Evolutionary conservation across 106 monocot genomes (phyloP).

Genomic region (Acanthochlamys bracteata): DNA sequence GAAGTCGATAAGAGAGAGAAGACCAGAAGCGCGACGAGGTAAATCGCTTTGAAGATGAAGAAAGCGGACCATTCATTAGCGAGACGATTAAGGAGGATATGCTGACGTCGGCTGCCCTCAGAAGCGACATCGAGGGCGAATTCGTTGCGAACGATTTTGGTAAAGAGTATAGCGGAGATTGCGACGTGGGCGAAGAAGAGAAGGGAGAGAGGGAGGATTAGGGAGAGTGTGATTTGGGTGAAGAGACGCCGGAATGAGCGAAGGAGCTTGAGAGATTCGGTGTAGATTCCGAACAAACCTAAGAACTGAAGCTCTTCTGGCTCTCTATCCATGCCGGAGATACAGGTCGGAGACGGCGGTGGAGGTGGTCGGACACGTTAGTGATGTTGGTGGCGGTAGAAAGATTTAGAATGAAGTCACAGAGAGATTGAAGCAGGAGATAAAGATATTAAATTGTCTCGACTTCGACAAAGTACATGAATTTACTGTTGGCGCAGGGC

Average conservation of each 20-base stretch:
- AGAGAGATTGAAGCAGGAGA: too few relatives aligned
- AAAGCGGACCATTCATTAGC: slow-evolving; percentile 38
- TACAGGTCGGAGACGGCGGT: background rate
- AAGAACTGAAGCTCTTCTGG: slow-evolving; percentile 39
- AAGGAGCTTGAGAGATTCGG: slow-evolving; percentile 6
- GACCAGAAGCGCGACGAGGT: slow-evolving; percentile 54
- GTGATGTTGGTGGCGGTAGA: too few relatives aligned
- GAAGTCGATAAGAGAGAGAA: slow-evolving; percentile 73
- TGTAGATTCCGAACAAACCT: slow-evolving; percentile 18
- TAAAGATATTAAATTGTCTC: too few relatives aligned
- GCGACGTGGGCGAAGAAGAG: slow-evolving; percentile 26
- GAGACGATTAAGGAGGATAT: slow-evolving; percentile 28
- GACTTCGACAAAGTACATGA: too few relatives aligned
- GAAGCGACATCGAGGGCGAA: slow-evolving; percentile 27
- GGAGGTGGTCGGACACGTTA: background rate
- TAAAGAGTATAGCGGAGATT: slow-evolving; percentile 23
- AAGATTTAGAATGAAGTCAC: too few relatives aligned
- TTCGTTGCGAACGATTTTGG: slow-evolving; percentile 25
- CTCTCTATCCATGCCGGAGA: slow-evolving; percentile 20
- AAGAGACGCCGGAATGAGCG: slow-evolving; percentile 18
- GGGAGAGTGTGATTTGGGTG: slow-evolving; percentile 18
- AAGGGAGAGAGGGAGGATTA: slow-evolving; percentile 30
- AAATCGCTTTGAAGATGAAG: slow-evolving; percentile 55
- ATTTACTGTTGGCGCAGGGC: too few relatives aligned
- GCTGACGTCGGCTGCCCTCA: slow-evolving; percentile 33